Evolutionary conservation across 2,329 filamentous ascomycete genomes (phyloP), one percentile per base, ranked within the genome.

Genomic region (Periconia digitata): DNA sequence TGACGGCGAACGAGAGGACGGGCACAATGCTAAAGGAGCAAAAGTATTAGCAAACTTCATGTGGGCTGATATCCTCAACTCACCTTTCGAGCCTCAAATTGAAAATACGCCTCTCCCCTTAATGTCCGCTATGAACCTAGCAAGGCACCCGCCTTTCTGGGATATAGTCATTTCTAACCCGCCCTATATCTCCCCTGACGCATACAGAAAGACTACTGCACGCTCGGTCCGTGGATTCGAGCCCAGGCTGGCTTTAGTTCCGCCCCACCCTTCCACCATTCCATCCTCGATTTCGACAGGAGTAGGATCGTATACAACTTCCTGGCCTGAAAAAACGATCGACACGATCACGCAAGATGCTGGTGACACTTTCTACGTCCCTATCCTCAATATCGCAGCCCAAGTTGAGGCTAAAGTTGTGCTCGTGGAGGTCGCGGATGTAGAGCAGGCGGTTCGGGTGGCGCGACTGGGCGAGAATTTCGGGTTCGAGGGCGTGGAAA

Each of bases 91-190:
- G 6, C 70, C 77, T 15, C 62, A 58, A 12, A 24, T 15, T 6
- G 36, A 38, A 32, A 5, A 32, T 10, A 12, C 4, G 12, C 41
- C 46, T 1, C 46, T 47, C 3, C 46, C 57, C 3, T 35, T 70
- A 8, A 58, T 51, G 15, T 36, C 52, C 15, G 55, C 49, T 13
- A 42, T 64, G 39, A 54, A 63, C 39, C 23, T 47, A 29, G 36
- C 49, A 1, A 27, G 10, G 5, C 51, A 56, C 38, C 57, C 61
- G 1, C 44, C 36, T 8, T 63, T 64, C 35, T 71, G 68, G 68
- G 64, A 95, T 53, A 73, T 97, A 3, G 72, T 99, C 1, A 81
- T 94, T 29, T 88, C 88, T 1, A 99, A 99, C 63, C 94, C 94
- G 15, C 94, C 94, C 0, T 97, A 97, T 67, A 86, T 97, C 43